These are phyloP conservation scores for Sarcodon sp. DNA, from an alignment of 768 basidiomycete genomes.

Conservation along the genomic window DNA sequence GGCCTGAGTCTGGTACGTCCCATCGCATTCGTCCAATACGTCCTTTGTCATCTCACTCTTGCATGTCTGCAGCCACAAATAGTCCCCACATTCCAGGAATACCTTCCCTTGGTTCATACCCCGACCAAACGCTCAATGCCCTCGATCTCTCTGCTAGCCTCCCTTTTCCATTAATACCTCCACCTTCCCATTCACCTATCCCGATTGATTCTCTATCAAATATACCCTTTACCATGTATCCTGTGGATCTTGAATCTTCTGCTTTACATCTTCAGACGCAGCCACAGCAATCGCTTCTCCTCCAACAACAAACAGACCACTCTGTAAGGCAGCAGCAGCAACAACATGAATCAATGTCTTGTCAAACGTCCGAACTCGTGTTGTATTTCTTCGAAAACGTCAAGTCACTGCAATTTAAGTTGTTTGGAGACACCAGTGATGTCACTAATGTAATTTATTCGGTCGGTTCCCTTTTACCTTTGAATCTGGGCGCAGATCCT, in stretches of 20 bases:
- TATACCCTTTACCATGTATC: neutral
- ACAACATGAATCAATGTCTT: neutral
- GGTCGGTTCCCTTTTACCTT: slow-evolving; percentile 27
- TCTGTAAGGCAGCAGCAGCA: neutral
- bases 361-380: slow-evolving; percentile 16
- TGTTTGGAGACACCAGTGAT: slow-evolving; percentile 34
- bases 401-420: slow-evolving; percentile 51
- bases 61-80: neutral
- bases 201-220: neutral
- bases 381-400: slow-evolving; percentile 70
- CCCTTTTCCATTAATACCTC: neutral
- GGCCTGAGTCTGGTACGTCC: neutral
- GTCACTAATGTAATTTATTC: slow-evolving; percentile 53
- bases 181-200: neutral
- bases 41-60: neutral
- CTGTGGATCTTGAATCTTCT: neutral
- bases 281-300: neutral
- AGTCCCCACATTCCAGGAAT: neutral
- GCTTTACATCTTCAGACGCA: neutral
- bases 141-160: neutral
- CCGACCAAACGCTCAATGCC: neutral
- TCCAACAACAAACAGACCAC: neutral
- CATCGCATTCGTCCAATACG: neutral
- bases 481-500: neutral
- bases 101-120: neutral